phyloP scores from a whole-genome alignment of 371 early-diverging fungal genomes.

The Mycotypha africana region DNA sequence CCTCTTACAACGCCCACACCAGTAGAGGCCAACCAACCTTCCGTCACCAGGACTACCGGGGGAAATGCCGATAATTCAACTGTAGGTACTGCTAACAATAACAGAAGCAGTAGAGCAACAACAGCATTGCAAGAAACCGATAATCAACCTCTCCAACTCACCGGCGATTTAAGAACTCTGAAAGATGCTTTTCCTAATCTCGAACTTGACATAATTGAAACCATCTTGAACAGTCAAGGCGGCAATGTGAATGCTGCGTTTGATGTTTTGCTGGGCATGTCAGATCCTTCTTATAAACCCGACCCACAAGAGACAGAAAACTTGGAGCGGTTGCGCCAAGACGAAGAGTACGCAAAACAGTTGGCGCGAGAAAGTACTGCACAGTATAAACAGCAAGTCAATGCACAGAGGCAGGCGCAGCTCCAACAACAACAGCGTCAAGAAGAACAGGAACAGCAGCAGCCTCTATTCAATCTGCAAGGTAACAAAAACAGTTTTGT shows the following conservation, averaged over 20 bases:
- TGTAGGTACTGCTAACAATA: too few species aligned
- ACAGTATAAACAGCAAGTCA: constrained; percentile 5
- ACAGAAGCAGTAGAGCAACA: too few species aligned
- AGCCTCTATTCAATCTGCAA: constrained; percentile 25
- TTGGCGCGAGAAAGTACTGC: constrained; percentile 21
- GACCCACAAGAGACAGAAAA: constrained; percentile 9
- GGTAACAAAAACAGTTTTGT: constrained; percentile 10
- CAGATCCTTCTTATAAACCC: constrained; percentile 31
- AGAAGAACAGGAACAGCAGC: constrained; percentile 2
- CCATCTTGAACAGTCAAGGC: constrained; percentile 24
- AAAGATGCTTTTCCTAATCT: constrained; percentile 33
- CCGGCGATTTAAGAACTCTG: constrained; percentile 15
- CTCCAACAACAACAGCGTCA: constrained; percentile 4
- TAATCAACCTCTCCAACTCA: neutral
- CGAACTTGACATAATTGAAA: constrained; percentile 30
- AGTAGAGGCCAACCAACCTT: too few species aligned
- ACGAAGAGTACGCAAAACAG: constrained; percentile 30
- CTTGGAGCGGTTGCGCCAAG: constrained; percentile 19
- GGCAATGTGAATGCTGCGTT: constrained; percentile 25
- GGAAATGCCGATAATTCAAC: too few species aligned
- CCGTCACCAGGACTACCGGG: too few species aligned
- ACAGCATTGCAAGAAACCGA: too few species aligned
- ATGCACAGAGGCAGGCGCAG: neutral
- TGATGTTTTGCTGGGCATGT: constrained; percentile 30
- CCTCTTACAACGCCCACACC: too few species aligned